Base-by-base conservation (phyloP, 176 grass and related monocot species). In the Musa beccarii region DNA sequence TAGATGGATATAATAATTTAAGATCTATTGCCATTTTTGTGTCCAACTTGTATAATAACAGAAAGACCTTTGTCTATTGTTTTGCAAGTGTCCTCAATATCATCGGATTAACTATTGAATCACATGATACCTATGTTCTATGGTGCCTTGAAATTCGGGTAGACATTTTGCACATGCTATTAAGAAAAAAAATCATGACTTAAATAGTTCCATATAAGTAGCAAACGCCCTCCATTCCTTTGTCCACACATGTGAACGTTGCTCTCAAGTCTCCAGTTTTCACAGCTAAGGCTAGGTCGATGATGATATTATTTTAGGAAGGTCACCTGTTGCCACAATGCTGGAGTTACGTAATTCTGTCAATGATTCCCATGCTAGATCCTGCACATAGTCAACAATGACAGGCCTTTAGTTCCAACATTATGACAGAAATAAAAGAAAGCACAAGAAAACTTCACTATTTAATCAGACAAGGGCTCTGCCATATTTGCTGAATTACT, bases 341-440 rank as follows among this genome's bases (percentile, higher is more conserved):
- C 71, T 24, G 19, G 51, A 73, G 52, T 54, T 73, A 54, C 25
- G 21, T 25, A 73, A 73, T 13, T 55, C 23, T 6, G 14, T 55
- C 52, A 73, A 73, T 73, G 71, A 73, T 54, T 73, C 51, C 71
- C 71, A 73, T 54, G 71, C 71, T 16, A 73, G 21, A 55, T 55
- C 71, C 71, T 73, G 53, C 52, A 28, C 49, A 73, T 17, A 68
- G 34, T 43, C 34, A 43, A 43, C 8, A 16, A 34, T 43, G 43
- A 68, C 11, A 68, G 24, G 8, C 26, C 65, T 68, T 64, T 11
- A 68, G 24, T 29, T 21, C 22, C 57, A 34, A 11, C 65, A 29
- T 68, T 15, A 3, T 68, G 34, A 43, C 26, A 34, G 17, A 16
- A 68, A 29, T 8, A 68, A 68, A 68, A 29, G 3, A 34, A 9